Evolutionary conservation across 106 monocot genomes (phyloP), one percentile per base, ranked within the genome.

Genomic region (Apostasia shenzhenica): DNA sequence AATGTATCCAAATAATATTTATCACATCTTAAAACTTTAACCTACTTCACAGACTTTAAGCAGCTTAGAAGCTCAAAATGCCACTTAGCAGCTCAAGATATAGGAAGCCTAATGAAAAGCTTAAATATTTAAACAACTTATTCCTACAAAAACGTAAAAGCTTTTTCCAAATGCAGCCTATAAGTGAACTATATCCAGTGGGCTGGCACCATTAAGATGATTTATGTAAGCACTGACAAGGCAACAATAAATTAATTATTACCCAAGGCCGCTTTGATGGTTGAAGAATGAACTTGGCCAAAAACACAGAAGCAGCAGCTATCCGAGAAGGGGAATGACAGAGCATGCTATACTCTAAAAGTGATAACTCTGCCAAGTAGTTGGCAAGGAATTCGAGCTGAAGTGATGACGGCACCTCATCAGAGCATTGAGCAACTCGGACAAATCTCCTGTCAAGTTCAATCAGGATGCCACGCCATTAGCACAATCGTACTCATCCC

Each of bases 261-360:
- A 99, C 92, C 95, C 95, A 95, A 8, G 95, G 95, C 73, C 77
- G 70, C 60, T 78, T 86, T 38, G 67, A 54, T 44, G 95, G 95
- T 14, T 77, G 76, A 3, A 89, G 55, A 13, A 88, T 84, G 64
- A 86, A 95, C 50, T 76, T 91, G 10, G 92, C 78, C 6, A 95
- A 72, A 47, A 95, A 95, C 64, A 95, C 52, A 2, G 95, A 73
- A 2, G 95, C 71, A 70, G 97, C 89, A 54, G 92, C 88, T 37
- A 97, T 67, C 11, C 79, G n/a, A 14, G 97, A 97, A 58, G 92
- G 92, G 48, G 68, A 48, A 71, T 78, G 85, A 9, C 59, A 26
- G 52, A 92, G 86, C 48, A 84, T 79, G 62, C 46, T 69, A 71
- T 97, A 97, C 61, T 97, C 92, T 4, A 89, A 66, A 50, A 97